These are phyloP conservation scores for Jatropha curcas DNA, from an alignment of 345 rosid species.

Conservation along the genomic window DNA sequence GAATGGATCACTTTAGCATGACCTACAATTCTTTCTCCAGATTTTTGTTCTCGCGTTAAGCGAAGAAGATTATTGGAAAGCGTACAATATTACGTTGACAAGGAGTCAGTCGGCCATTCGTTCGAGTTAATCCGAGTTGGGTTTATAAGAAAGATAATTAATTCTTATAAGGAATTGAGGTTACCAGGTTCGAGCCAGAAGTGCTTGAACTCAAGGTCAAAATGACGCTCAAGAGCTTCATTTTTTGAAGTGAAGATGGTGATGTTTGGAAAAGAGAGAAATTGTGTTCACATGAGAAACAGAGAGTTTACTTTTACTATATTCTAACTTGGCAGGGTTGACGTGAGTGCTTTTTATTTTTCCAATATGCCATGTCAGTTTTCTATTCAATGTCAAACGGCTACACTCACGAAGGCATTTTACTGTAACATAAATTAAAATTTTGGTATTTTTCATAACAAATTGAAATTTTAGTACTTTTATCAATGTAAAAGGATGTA, in stretches of 20 bases:
- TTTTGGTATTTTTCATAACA: too few relatives aligned
- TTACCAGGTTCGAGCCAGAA: constrained; percentile 93
- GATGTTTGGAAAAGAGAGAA: too few relatives aligned
- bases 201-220: constrained; percentile 85
- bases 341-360: too few relatives aligned
- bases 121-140: constrained; percentile 54
- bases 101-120: constrained; percentile 50
- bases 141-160: constrained; percentile 71
- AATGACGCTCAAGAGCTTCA: constrained; percentile 77
- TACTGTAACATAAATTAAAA: too few relatives aligned
- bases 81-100: constrained; percentile 40
- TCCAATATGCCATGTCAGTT: too few relatives aligned
- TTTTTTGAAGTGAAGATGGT: constrained; percentile 92
- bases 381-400: too few relatives aligned
- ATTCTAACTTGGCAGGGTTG: too few relatives aligned
- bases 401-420: too few relatives aligned
- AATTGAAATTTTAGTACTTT: too few relatives aligned
- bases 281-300: too few relatives aligned
- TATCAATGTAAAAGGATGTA: too few relatives aligned
- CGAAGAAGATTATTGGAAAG: constrained; percentile 49
- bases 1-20: constrained; percentile 45
- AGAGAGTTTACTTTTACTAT: too few relatives aligned
- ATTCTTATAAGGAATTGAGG: constrained; percentile 71
- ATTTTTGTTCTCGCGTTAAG: constrained; percentile 34
- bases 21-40: constrained; percentile 41